Conservation (phyloP, 805 yeast genomes). For the Candida coleopterorum region DNA sequence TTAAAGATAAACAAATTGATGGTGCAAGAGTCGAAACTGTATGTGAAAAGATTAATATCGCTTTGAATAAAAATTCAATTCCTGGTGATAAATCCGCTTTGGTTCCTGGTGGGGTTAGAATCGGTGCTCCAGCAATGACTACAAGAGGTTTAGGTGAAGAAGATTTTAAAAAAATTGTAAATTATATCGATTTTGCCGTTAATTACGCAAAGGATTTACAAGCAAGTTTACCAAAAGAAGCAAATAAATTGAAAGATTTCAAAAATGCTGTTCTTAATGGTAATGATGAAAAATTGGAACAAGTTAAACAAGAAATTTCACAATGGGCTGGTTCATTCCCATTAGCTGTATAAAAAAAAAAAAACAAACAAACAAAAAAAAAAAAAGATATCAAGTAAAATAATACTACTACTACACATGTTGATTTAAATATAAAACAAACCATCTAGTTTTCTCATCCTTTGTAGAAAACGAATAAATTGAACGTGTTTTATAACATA, state of each 20-base stretch:
- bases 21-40: constrained; percentile 95
- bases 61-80: constrained; percentile 92
- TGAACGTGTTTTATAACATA: too few relatives aligned
- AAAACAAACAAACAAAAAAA: too few relatives aligned
- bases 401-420: too few relatives aligned
- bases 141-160: constrained; percentile 82
- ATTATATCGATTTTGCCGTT: constrained; percentile 75
- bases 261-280: constrained; percentile 74
- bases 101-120: constrained; percentile 93
- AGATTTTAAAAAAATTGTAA: constrained; percentile 79
- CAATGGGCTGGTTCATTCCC: constrained; percentile 92
- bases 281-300: constrained; percentile 57
- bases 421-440: too few relatives aligned
- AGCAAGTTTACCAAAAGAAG: constrained; percentile 77
- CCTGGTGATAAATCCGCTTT: constrained; percentile 96
- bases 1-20: constrained; percentile 76
- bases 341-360: constrained; percentile 29
- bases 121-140: constrained; percentile 98
- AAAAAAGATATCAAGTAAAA: constrained; percentile 4
- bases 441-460: too few relatives aligned
- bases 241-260: constrained; percentile 94
- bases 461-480: too few relatives aligned
- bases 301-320: constrained; percentile 72
- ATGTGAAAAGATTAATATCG: constrained; percentile 85
- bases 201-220: constrained; percentile 74